Percentiles rank a stretch among this genome's conserved stretches.
Conservation (phyloP, 2,329 filamentous ascomycete genomes). For the Lasiodiplodia theobromae region DNA sequence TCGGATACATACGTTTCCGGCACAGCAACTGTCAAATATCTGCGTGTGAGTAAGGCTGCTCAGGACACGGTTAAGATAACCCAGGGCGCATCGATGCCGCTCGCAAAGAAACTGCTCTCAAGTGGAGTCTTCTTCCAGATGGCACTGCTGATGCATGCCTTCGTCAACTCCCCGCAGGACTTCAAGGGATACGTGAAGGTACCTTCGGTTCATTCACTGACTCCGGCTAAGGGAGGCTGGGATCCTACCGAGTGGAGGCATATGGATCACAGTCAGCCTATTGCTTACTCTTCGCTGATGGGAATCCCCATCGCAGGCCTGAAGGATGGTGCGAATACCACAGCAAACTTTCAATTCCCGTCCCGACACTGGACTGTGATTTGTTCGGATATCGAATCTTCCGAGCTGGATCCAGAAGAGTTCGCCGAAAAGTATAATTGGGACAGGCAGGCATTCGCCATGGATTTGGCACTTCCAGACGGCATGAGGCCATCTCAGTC, state of each 20-base stretch:
- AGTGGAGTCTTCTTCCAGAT: background rate
- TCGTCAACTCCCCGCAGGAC: background rate
- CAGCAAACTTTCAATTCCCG: background rate
- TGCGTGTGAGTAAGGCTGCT: background rate
- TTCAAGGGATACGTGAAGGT: background rate
- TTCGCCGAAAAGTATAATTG: background rate
- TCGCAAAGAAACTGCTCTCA: background rate
- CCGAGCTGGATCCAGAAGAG: background rate
- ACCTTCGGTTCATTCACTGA: slow-evolving; percentile 3
- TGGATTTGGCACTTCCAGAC: background rate
- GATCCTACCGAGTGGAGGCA: background rate
- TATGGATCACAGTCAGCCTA: background rate
- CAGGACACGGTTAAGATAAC: background rate
- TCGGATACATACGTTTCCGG: background rate
- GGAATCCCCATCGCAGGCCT: background rate
- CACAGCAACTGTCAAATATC: background rate
- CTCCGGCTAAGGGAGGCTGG: background rate
- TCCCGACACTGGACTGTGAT: background rate
- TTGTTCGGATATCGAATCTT: background rate
- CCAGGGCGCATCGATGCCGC: background rate
- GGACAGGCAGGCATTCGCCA: background rate
- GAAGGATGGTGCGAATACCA: background rate
- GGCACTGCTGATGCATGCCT: background rate
- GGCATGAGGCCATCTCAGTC: background rate
- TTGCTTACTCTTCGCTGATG: background rate